Evolutionary conservation across 371 early-diverging fungal species (phyloP).

Genomic region (Basidiobolus meristosporus): DNA sequence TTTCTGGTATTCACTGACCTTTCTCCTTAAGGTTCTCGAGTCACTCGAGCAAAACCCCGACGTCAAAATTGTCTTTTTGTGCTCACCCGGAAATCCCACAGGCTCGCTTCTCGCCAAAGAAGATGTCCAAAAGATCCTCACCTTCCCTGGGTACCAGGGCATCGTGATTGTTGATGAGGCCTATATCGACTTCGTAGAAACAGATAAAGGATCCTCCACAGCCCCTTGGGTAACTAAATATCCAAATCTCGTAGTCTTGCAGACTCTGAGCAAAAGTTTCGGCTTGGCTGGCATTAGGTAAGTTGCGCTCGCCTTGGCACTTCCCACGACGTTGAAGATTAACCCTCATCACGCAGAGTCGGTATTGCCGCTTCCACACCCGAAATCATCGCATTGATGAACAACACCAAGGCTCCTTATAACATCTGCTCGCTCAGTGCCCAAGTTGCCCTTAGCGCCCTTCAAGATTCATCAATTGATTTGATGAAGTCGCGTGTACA

Average conservation of each 20-base stretch:
- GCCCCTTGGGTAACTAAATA: slow-evolving; percentile 60
- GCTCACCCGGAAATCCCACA: slow-evolving; percentile 97
- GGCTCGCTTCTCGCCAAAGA: slow-evolving; percentile 54
- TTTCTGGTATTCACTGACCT: slow-evolving; percentile 1
- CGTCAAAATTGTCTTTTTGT: slow-evolving; percentile 81
- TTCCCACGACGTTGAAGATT: not conserved
- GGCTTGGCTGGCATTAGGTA: slow-evolving; percentile 89
- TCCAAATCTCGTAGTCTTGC: slow-evolving; percentile 86
- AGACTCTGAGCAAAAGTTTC: slow-evolving; percentile 92
- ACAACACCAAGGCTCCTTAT: slow-evolving; percentile 95
- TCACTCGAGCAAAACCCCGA: slow-evolving; percentile 36
- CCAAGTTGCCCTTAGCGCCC: slow-evolving; percentile 51
- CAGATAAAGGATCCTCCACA: slow-evolving; percentile 32
- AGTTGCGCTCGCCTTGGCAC: not conserved
- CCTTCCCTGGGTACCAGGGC: slow-evolving; percentile 37
- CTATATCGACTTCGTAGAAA: slow-evolving; percentile 83
- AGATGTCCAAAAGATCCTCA: slow-evolving; percentile 55
- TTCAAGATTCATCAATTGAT: slow-evolving; percentile 45
- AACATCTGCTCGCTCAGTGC: slow-evolving; percentile 83
- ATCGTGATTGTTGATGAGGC: slow-evolving; percentile 95
- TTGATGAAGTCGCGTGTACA: slow-evolving; percentile 38
- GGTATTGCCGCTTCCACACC: slow-evolving; percentile 74
- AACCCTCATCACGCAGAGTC: slow-evolving; percentile 16
- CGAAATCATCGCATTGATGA: slow-evolving; percentile 67
- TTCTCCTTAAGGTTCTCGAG: slow-evolving; percentile 23